These are phyloP conservation scores for Sporisorium scitamineum DNA, from an alignment of 1,284 basidiomycete genomes.

Conservation along the genomic window DNA sequence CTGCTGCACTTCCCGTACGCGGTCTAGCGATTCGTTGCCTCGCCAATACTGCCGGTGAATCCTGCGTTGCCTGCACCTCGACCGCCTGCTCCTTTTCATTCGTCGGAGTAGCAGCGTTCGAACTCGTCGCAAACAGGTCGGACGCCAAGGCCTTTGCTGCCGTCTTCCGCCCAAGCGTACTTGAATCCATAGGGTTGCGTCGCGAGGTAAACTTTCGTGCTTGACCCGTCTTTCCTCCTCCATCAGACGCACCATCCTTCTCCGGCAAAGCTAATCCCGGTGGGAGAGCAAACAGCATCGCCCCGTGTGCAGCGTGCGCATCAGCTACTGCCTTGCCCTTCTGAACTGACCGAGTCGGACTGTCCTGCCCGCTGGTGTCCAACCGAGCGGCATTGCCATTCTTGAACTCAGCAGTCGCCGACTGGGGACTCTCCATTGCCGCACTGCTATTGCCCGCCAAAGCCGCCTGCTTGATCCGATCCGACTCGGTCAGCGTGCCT, in stretches of 20 bases:
- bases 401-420: neutral
- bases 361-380: neutral
- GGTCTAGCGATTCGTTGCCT: slow-evolving; percentile 29
- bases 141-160: slow-evolving; percentile 18
- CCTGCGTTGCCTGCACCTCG: too few species aligned
- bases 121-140: slow-evolving; percentile 17
- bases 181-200: slow-evolving; percentile 19
- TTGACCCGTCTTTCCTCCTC: neutral
- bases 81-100: neutral
- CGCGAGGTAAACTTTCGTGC: slow-evolving; percentile 10
- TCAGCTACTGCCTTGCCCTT: slow-evolving; percentile 3
- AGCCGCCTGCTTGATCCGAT: slow-evolving; percentile 50
- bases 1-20: slow-evolving; percentile 21
- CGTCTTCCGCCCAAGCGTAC: slow-evolving; percentile 20
- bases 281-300: slow-evolving; percentile 18
- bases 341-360: neutral
- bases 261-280: neutral
- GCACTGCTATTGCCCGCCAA: slow-evolving; percentile 19
- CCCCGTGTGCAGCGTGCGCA: slow-evolving; percentile 3
- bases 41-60: slow-evolving; percentile 8
- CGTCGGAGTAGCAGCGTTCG: neutral
- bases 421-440: slow-evolving; percentile 17
- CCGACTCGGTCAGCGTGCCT: slow-evolving; percentile 39
- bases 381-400: neutral
- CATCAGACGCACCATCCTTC: neutral